phyloP scores from a whole-genome alignment of 2,329 filamentous ascomycete species.

The Cladosporium sp. region DNA sequence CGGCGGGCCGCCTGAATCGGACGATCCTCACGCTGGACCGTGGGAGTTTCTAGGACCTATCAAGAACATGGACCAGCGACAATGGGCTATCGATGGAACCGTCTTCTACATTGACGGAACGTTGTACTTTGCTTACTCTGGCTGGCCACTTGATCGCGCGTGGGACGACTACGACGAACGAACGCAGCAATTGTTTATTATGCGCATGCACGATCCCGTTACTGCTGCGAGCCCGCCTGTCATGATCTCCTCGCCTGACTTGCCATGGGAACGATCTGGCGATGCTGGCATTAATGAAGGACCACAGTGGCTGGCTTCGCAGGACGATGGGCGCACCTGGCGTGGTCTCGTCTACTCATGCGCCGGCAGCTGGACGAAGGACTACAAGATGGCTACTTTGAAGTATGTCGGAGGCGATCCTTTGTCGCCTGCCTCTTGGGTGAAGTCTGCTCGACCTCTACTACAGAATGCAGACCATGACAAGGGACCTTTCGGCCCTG shows the following conservation, averaged over 20 bases:
- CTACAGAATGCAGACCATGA: conserved; percentile 35
- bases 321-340: conserved; percentile 26
- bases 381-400: conserved; percentile 47
- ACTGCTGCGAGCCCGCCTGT: conserved; percentile 28
- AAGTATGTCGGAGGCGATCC: conserved; percentile 40
- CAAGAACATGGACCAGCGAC: conserved; percentile 36
- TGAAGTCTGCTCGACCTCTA: conserved; percentile 37
- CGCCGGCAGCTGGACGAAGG: conserved; percentile 44
- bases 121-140: conserved; percentile 44
- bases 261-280: conserved; percentile 39
- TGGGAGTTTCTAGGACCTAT: conserved; percentile 43
- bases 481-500: conserved; percentile 40
- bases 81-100: conserved; percentile 48
- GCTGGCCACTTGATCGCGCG: conserved; percentile 36
- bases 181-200: conserved; percentile 43
- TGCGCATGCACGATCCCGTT: conserved; percentile 35
- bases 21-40: conserved; percentile 28
- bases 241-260: conserved; percentile 38
- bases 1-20: conserved; percentile 34
- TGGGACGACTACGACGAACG: conserved; percentile 29
- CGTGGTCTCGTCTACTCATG: conserved; percentile 45
- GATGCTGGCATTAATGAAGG: conserved; percentile 43
- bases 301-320: conserved; percentile 24
- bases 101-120: conserved; percentile 36
- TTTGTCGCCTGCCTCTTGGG: conserved; percentile 35